These are phyloP conservation scores for Apophysomyces trapeziformis DNA, from an alignment of 371 early-diverging fungal species.

Conservation along the genomic window DNA sequence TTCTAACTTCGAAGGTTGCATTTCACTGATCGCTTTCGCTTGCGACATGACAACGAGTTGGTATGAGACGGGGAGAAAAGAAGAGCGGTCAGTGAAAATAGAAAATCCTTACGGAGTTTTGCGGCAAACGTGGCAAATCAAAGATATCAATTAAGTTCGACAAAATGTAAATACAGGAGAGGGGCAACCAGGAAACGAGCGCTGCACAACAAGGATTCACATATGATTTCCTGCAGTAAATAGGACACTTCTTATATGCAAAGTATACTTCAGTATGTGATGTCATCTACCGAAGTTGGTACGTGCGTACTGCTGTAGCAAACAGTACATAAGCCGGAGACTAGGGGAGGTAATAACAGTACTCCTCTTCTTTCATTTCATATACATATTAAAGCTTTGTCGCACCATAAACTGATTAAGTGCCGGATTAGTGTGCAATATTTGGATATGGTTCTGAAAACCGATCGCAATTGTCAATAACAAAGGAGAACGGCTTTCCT, in stretches of 20 bases:
- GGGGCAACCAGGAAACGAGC: background rate
- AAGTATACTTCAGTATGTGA: background rate
- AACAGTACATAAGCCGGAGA: too few relatives aligned
- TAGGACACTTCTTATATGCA: background rate
- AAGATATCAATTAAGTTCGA: background rate
- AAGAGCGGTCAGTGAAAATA: constrained; percentile 9
- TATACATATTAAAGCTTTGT: too few relatives aligned
- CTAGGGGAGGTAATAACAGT: background rate
- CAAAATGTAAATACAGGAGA: background rate
- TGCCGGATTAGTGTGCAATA: too few relatives aligned
- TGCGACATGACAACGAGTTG: constrained; percentile 18
- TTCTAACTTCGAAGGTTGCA: constrained; percentile 21
- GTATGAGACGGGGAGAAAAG: constrained; percentile 10
- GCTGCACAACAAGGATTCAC: background rate
- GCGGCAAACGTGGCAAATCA: constrained; percentile 8
- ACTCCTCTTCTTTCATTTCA: too few relatives aligned
- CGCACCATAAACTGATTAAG: too few relatives aligned
- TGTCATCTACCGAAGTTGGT: constrained; percentile 3
- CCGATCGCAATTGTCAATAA: too few relatives aligned
- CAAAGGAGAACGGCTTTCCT: too few relatives aligned
- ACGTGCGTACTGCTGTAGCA: background rate
- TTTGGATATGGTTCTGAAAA: too few relatives aligned
- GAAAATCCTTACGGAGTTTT: constrained; percentile 7
- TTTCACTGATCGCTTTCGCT: constrained; percentile 13
- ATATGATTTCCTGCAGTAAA: background rate